Base-by-base conservation (phyloP, 169 alveolate genomes). In the Plasmodium gallinaceum region DNA sequence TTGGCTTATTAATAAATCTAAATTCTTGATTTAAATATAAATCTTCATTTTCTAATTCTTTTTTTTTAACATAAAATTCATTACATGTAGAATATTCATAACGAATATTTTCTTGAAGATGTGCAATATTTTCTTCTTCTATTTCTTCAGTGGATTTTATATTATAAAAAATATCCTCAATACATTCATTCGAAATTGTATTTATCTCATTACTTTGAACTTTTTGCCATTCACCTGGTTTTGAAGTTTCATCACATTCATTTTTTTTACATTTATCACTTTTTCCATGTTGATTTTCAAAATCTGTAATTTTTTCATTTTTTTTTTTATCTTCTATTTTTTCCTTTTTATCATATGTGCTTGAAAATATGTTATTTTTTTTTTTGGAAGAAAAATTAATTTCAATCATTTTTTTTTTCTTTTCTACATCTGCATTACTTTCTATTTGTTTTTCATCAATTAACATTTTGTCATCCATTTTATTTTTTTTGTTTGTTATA, bases 51-150 rank as follows among this genome's bases (percentile, higher is more conserved):
- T 83, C 91, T 32, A 83, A 70, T 83, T 83, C 86, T 57, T 83
- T 83, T 83, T 83, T 83, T 69, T 68, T 69, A 9, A 83, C 45
- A 83, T 83, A 83, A 69, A 83, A 83, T 57, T 83, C 86, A 58
- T 83, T 69, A 45, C 18, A 69, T 10, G 51, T 45, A 42, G 91
- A 66, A 83, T 69, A 83, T 83, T 83, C 91, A 32, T 83, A 24
- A 42, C 62, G 73, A 14, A 83, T 22, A 83, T 83, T 32, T 14
- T 83, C 74, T 51, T 83, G 73, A 18, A 83, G 24, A 16, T 69
- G 51, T 46, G 22, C 52, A 12, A 83, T 52, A 37, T 69, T n/a
- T 10, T 66, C 91, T 26, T 83, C 57, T 70, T 83, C 91, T 54
- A 68, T 42, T 69, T 83, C 75, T 46, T 68, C 74, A 45, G 37